A percentile compares a stretch with the other conserved stretches of the same genome.
Evolutionary conservation across 140 eudicot species (phyloP).

Genomic region (Senecio squalidus): DNA sequence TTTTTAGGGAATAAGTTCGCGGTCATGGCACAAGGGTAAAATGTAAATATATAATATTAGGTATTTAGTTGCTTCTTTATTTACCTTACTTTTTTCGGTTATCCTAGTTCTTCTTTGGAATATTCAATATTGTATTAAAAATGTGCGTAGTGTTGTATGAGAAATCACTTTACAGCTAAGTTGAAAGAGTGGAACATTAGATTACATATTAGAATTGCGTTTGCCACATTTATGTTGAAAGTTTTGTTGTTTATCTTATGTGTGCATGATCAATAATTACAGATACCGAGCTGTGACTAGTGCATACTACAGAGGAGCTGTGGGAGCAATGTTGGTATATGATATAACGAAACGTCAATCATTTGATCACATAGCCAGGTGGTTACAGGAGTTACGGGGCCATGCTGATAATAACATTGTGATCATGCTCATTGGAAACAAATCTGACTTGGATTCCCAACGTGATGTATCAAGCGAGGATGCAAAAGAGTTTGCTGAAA

Average conservation of each 20-base stretch:
- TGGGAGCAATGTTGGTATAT: conserved; percentile 84
- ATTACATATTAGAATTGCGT: background rate
- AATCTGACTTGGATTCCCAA: conserved; percentile 60
- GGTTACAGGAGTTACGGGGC: conserved; percentile 72
- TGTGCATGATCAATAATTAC: conserved; percentile 11
- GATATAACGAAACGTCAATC: conserved; percentile 82
- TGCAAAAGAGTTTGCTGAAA: conserved; percentile 74
- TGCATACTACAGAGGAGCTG: conserved; percentile 91
- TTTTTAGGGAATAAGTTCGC: background rate
- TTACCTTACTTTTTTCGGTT: too few species aligned
- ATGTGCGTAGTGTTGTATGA: too few species aligned
- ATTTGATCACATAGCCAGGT: conserved; percentile 72
- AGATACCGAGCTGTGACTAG: conserved; percentile 89
- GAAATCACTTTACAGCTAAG: too few species aligned
- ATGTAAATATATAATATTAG: too few species aligned
- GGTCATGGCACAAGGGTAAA: too few species aligned
- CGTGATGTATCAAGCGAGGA: conserved; percentile 70
- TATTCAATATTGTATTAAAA: too few species aligned
- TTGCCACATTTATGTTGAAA: background rate
- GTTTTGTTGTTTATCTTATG: background rate
- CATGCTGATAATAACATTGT: conserved; percentile 77
- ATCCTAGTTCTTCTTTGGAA: too few species aligned
- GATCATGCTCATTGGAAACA: conserved; percentile 83
- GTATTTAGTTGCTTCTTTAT: too few species aligned
- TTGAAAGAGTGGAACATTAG: background rate